Base-by-base conservation (phyloP, 176 grass and related monocot species). In the Oryza australiensis region DNA sequence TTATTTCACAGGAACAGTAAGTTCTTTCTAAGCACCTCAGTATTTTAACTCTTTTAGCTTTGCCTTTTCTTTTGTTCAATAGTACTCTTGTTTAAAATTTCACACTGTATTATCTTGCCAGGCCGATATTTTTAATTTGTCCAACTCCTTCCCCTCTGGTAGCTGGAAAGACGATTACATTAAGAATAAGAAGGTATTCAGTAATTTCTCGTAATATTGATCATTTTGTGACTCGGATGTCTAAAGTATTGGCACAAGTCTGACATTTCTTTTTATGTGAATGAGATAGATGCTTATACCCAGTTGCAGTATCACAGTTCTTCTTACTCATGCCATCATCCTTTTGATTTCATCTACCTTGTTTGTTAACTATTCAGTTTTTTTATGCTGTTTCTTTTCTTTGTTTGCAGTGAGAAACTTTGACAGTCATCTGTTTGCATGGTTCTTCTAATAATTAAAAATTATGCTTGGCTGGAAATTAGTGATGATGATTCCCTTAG, bases 1-100 rank as follows among this genome's bases (percentile, higher is more conserved):
- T 68, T 98, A 94, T 89, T 98, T 98, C 82, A 94, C 90, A 34
- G 95, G 92, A 93, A 98, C 95, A 15, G 95, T 98, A 88, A 86
- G 74, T 62, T 59, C 35, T 83, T 84, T 75, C 26, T 73, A 42
- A 26, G 20, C 13, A 27, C 7, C 60, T 16, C 4, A 62, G 1
- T 60, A 73, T 49, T n/a, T 87, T 72, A 29, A 49, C 29, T 29
- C 29, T 29, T 73, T 68, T 37, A 70, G 14, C 27, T 67, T 65
- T 7, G 12, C 12, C 9, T 32, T 91, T 53, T 53, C 49, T 53
- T 86, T 78, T 71, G 35, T 82, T 79, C 77, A 75, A 26, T 15
- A 45, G 55, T 70, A 57, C 38, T 20, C 29, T 64, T 37, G 20
- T 43, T 80, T 86, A 37, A 65, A 57, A 71, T 45, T 89, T 88